These are phyloP conservation scores for Coemansia sp. DNA, from an alignment of 192 early-diverging fungal species.

Conservation along the genomic window DNA sequence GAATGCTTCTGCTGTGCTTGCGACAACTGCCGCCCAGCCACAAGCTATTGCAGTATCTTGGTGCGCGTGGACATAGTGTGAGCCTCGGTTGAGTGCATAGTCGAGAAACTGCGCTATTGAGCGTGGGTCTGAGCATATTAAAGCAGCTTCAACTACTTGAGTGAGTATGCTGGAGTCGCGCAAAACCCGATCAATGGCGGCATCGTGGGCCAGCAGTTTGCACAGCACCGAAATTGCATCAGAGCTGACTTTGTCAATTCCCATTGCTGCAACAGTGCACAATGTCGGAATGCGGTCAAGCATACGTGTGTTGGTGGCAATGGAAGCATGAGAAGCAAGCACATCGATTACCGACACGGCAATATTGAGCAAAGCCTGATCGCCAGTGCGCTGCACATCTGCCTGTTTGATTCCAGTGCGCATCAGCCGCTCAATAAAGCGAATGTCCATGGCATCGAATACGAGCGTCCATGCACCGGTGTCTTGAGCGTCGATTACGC, in stretches of 20 bases:
- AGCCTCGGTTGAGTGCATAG: constrained; percentile 30
- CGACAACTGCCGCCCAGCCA: constrained; percentile 19
- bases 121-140: background rate
- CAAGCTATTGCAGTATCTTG: no score
- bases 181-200: constrained; percentile 16
- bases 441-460: constrained; percentile 35
- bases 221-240: constrained; percentile 29
- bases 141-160: background rate
- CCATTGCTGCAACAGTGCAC: constrained; percentile 13
- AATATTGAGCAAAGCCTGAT: constrained; percentile 27
- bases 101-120: constrained; percentile 19
- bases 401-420: constrained; percentile 39
- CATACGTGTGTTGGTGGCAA: constrained; percentile 28
- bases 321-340: constrained; percentile 28
- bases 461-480: constrained; percentile 20
- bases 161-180: constrained; percentile 8
- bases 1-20: constrained; percentile 10
- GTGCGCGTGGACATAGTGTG: constrained; percentile 13
- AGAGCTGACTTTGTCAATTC: background rate
- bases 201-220: constrained; percentile 22
- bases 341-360: constrained; percentile 36
- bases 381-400: background rate
- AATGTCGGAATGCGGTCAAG: constrained; percentile 37
- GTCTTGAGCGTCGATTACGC: constrained; percentile 33
- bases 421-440: constrained; percentile 44